Evolutionary conservation across 2,329 filamentous ascomycete genomes (phyloP).

Genomic region (Fusarium pseudoanthophilum): DNA sequence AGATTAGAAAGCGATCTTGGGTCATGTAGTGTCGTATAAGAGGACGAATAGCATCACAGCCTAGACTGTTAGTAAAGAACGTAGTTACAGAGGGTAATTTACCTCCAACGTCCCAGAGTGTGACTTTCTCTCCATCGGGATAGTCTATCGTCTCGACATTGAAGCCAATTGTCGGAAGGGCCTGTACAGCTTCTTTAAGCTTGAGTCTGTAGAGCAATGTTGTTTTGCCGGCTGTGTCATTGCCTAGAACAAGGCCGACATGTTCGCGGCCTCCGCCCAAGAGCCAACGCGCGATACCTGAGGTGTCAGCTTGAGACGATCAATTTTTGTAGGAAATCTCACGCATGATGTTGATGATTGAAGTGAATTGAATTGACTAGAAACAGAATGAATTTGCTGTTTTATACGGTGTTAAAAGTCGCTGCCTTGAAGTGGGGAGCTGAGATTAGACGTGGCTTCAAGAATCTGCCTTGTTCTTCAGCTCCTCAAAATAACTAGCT

Average conservation of each 20-base stretch:
- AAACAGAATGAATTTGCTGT: neutral
- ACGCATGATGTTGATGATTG: slow-evolving; percentile 29
- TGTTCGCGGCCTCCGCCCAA: slow-evolving; percentile 34
- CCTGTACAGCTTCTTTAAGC: slow-evolving; percentile 91
- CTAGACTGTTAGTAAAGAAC: slow-evolving; percentile 10
- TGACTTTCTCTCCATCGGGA: slow-evolving; percentile 33
- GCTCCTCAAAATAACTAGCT: neutral
- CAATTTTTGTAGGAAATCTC: neutral
- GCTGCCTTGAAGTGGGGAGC: slow-evolving; percentile 41
- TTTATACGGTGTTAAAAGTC: slow-evolving; percentile 22
- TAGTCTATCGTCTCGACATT: slow-evolving; percentile 82
- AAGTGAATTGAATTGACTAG: neutral
- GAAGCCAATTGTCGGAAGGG: slow-evolving; percentile 94
- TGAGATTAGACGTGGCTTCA: slow-evolving; percentile 38
- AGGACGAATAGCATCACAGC: slow-evolving; percentile 44
- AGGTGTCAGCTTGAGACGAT: no score
- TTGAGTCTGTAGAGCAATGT: slow-evolving; percentile 84
- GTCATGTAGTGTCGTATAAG: slow-evolving; percentile 44
- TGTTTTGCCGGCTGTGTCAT: slow-evolving; percentile 71
- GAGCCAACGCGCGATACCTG: slow-evolving; percentile 41
- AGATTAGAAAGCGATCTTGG: slow-evolving; percentile 43
- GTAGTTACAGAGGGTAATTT: neutral
- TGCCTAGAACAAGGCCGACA: slow-evolving; percentile 37
- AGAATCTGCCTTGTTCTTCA: slow-evolving; percentile 22
- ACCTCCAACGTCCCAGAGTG: slow-evolving; percentile 48